Conservation (phyloP, 2,329 filamentous ascomycete genomes). For the Phaeosphaeria sp. region DNA sequence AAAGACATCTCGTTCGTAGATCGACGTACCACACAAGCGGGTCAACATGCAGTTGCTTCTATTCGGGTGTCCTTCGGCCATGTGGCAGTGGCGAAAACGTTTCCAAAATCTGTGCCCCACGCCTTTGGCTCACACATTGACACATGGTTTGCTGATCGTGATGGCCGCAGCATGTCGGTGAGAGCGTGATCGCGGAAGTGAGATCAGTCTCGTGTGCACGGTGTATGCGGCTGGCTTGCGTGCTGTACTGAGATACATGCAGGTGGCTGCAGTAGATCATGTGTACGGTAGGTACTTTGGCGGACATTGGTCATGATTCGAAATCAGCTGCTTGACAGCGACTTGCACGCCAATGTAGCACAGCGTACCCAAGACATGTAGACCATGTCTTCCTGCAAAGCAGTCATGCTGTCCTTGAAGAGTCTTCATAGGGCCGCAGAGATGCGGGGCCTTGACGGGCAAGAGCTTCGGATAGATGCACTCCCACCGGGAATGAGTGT, state of each 20-base stretch:
- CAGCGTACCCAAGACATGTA: neutral
- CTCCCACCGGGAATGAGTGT: neutral
- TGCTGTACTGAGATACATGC: neutral
- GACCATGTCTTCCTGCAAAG: neutral
- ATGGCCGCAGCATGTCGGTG: neutral
- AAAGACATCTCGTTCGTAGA: slow-evolving; percentile 6
- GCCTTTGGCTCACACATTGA: neutral
- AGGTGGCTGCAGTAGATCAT: neutral
- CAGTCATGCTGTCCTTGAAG: neutral
- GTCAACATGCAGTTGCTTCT: slow-evolving; percentile 2
- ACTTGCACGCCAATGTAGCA: neutral
- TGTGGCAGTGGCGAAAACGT: slow-evolving; percentile 12
- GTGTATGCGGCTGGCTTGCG: neutral
- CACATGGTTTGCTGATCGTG: neutral
- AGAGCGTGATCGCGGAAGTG: neutral
- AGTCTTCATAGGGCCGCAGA: neutral
- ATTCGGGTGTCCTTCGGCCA: slow-evolving; percentile 7
- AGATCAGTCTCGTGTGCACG: neutral
- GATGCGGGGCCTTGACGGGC: neutral
- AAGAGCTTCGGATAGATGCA: neutral
- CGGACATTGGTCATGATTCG: neutral
- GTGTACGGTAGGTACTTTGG: neutral
- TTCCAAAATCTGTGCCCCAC: neutral
- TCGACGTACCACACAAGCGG: neutral
- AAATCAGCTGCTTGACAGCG: neutral